Evolutionary conservation across 192 early-diverging fungal genomes (phyloP).

Genomic region (Coemansia sp.): DNA sequence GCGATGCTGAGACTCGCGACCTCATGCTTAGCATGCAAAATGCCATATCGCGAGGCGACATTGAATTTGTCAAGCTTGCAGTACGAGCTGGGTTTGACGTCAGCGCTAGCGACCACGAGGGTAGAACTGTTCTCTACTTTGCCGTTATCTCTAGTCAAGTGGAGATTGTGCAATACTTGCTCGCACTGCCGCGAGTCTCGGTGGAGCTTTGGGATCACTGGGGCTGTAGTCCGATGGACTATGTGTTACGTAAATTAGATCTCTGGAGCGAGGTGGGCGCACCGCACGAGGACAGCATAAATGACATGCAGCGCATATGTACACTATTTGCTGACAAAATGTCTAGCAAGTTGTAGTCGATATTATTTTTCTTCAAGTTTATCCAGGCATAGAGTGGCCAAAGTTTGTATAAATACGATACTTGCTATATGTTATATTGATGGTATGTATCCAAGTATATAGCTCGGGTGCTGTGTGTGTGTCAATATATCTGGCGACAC

Average conservation of each 20-base stretch:
- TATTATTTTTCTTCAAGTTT: background rate
- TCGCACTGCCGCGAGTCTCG: slow-evolving; percentile 30
- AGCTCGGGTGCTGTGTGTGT: background rate
- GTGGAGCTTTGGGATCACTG: slow-evolving; percentile 51
- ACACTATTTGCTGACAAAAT: slow-evolving; percentile 34
- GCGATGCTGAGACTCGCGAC: slow-evolving; percentile 78
- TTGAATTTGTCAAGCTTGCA: slow-evolving; percentile 55
- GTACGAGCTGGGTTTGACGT: slow-evolving; percentile 52
- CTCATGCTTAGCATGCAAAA: slow-evolving; percentile 60
- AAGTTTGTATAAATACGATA: background rate
- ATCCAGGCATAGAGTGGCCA: background rate
- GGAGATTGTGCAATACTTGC: slow-evolving; percentile 51
- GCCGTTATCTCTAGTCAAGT: slow-evolving; percentile 53
- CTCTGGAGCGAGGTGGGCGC: slow-evolving; percentile 51
- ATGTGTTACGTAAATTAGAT: slow-evolving; percentile 50
- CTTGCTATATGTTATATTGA: background rate
- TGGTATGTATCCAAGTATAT: background rate
- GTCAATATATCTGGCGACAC: slow-evolving; percentile 1
- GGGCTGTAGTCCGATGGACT: slow-evolving; percentile 56
- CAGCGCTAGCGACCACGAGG: slow-evolving; percentile 43
- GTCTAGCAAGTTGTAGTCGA: background rate
- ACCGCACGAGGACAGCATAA: slow-evolving; percentile 48
- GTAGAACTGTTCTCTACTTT: slow-evolving; percentile 52
- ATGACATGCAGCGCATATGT: slow-evolving; percentile 57
- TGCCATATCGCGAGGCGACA: slow-evolving; percentile 51